phyloP scores from a whole-genome alignment of 2,329 filamentous ascomycete species.

The Incumbomyces delicatus region DNA sequence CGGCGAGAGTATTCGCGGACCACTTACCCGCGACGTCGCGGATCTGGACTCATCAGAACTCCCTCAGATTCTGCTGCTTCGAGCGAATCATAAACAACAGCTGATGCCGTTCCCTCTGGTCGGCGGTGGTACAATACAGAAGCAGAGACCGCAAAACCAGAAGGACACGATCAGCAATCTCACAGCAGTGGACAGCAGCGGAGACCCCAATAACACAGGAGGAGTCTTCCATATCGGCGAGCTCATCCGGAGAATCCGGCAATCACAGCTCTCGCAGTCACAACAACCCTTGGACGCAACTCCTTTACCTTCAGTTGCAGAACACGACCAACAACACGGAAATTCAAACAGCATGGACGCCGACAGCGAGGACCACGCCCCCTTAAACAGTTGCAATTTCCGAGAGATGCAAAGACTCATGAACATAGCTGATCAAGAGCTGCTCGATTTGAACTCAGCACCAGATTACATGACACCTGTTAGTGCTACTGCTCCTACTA shows the following conservation, averaged over 20 bases:
- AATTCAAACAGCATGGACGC: no score
- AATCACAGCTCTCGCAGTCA: neutral
- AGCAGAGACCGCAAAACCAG: neutral
- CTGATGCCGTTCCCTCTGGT: conserved; percentile 2
- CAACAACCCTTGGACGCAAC: neutral
- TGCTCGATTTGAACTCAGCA: neutral
- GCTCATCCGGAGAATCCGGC: conserved; percentile 4
- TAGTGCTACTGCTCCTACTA: neutral
- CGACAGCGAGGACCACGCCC: no score
- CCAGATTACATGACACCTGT: no score
- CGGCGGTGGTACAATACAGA: no score
- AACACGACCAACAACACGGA: neutral
- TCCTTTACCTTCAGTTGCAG: neutral
- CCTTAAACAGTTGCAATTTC: neutral
- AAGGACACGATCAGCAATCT: neutral
- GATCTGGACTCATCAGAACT: neutral
- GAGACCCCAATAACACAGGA: neutral
- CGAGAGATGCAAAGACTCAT: neutral
- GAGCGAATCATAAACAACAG: conserved; percentile 3
- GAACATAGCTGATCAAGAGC: neutral
- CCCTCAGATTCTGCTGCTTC: conserved; percentile 2
- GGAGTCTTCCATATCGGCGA: conserved; percentile 2
- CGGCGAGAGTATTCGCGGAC: neutral
- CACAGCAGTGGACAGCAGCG: neutral
- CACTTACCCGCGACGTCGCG: neutral